Evolutionary conservation across 1,139 yeast species (phyloP).

Genomic region (Geotrichum candidum): DNA sequence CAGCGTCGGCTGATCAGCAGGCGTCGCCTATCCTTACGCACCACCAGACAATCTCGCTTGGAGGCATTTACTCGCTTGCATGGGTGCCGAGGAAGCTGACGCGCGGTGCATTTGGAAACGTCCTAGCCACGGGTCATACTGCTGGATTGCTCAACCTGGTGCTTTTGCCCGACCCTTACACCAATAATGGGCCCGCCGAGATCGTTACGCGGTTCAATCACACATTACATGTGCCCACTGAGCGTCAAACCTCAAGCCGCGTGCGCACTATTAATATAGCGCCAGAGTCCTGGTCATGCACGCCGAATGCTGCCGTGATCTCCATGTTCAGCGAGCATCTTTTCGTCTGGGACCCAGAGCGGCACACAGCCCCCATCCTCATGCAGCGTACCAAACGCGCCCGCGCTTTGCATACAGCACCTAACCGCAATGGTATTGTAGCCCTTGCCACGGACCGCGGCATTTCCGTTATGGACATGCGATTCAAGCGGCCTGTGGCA

Average conservation of each 20-base stretch:
- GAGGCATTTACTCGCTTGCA: conserved; percentile 57
- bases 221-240: conserved; percentile 46
- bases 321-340: conserved; percentile 58
- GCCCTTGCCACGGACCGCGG: conserved; percentile 69
- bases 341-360: conserved; percentile 65
- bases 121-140: conserved; percentile 61
- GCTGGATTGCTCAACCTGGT: conserved; percentile 65
- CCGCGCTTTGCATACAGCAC: conserved; percentile 47
- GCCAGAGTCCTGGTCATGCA: conserved; percentile 39
- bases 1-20: conserved; percentile 8
- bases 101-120: conserved; percentile 35
- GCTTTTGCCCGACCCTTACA: conserved; percentile 53
- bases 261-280: conserved; percentile 39
- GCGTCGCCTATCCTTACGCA: conserved; percentile 48
- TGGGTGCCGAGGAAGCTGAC: conserved; percentile 49
- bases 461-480: conserved; percentile 59
- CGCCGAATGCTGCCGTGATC: conserved; percentile 43
- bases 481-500: conserved; percentile 40
- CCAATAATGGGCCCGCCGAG: conserved; percentile 53
- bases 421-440: conserved; percentile 45
- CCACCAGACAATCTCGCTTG: conserved; percentile 66
- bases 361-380: conserved; percentile 50
- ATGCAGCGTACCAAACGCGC: conserved; percentile 51
- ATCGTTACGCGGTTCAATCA: conserved; percentile 72
- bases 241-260: conserved; percentile 26